Conservation (phyloP, 495 filamentous ascomycete genomes). For the Tirmania nivea region DNA sequence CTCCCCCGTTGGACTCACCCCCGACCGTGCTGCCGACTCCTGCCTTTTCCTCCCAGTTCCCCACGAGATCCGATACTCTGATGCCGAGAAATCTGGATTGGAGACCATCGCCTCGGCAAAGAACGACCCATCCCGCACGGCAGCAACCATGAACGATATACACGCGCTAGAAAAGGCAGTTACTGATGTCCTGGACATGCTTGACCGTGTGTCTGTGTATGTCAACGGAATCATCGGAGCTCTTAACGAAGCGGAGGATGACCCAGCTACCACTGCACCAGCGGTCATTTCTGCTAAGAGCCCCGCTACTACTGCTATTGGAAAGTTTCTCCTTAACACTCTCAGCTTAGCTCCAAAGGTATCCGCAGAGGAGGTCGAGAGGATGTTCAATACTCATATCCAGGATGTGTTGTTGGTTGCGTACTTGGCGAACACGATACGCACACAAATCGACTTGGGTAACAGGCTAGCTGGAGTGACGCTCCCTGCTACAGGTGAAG, state of each 20-base stretch:
- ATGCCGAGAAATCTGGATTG: conserved; percentile 78
- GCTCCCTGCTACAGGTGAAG: background rate
- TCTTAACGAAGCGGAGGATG: conserved; percentile 35
- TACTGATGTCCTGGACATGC: conserved; percentile 63
- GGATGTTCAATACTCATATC: conserved; percentile 98
- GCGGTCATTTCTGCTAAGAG: conserved; percentile 27
- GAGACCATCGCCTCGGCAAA: conserved; percentile 67
- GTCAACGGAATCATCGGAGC: conserved; percentile 53
- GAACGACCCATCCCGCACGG: conserved; percentile 49
- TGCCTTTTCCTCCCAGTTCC: conserved; percentile 93
- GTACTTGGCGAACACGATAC: conserved; percentile 94
- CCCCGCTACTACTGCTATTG: conserved; percentile 57
- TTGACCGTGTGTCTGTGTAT: conserved; percentile 76
- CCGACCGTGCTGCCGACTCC: conserved; percentile 81
- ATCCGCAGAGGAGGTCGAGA: conserved; percentile 64
- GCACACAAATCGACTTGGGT: conserved; percentile 94
- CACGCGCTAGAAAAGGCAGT: conserved; percentile 64
- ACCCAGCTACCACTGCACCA: background rate
- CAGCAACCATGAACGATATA: conserved; percentile 59
- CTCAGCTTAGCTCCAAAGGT: conserved; percentile 87
- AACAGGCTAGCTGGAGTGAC: conserved; percentile 49
- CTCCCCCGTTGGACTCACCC: conserved; percentile 79
- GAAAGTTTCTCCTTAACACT: conserved; percentile 83
- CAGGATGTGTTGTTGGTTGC: conserved; percentile 94
- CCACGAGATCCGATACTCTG: conserved; percentile 72